phyloP scores from a whole-genome alignment of 441 rosid species.

The Adansonia madagascariensis region DNA sequence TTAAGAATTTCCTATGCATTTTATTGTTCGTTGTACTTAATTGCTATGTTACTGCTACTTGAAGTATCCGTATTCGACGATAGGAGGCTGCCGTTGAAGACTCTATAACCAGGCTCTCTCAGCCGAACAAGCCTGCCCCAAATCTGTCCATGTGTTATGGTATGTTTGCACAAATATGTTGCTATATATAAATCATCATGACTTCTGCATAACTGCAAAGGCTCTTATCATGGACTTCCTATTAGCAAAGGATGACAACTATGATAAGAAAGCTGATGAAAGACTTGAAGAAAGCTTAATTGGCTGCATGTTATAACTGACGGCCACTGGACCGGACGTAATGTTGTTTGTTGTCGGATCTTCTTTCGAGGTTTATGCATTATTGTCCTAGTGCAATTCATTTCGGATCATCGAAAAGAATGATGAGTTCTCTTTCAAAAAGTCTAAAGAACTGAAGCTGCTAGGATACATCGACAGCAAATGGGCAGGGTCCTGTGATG shows the following conservation, averaged over 20 bases:
- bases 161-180: background rate
- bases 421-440: background rate
- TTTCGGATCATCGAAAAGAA: background rate
- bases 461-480: background rate
- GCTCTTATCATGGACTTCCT: background rate
- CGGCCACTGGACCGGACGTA: background rate
- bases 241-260: background rate
- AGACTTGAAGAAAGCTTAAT: background rate
- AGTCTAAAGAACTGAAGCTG: constrained; percentile 2
- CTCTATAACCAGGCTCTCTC: background rate
- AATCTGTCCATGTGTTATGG: constrained; percentile 2
- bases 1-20: background rate
- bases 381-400: background rate
- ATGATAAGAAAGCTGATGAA: background rate
- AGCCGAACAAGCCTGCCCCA: background rate
- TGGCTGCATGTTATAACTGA: background rate
- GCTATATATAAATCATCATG: background rate
- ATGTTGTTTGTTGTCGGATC: background rate
- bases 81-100: constrained; percentile 11
- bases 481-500: background rate
- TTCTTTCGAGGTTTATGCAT: background rate
- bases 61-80: constrained; percentile 3
- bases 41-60: too few relatives aligned
- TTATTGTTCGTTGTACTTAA: background rate
- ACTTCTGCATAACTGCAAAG: background rate